Evolutionary conservation across 805 yeast species (phyloP).

Genomic region (Debaryomyces maramus): DNA sequence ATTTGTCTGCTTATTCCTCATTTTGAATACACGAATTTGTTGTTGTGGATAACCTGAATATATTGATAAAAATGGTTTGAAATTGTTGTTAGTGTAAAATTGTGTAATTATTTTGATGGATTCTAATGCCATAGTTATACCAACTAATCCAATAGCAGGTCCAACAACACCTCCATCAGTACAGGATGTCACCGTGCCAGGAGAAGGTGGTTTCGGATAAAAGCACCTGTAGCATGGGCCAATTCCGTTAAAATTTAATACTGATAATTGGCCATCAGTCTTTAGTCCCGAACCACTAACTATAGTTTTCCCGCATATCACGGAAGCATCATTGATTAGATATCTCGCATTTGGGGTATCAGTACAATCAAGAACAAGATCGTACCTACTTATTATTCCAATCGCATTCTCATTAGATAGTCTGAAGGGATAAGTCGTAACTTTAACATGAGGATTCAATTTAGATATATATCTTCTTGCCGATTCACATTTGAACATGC

Average conservation of each 20-base stretch:
- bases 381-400: slow-evolving; percentile 61
- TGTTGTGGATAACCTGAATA: slow-evolving; percentile 70
- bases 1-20: slow-evolving; percentile 62
- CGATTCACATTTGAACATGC: slow-evolving; percentile 74
- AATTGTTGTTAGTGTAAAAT: slow-evolving; percentile 48
- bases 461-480: slow-evolving; percentile 55
- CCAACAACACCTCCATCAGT: slow-evolving; percentile 94
- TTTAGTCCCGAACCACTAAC: slow-evolving; percentile 91
- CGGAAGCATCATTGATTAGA: slow-evolving; percentile 82
- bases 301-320: slow-evolving; percentile 63
- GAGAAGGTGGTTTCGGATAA: slow-evolving; percentile 87
- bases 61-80: slow-evolving; percentile 66
- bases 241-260: slow-evolving; percentile 58
- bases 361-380: slow-evolving; percentile 86
- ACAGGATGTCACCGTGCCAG: slow-evolving; percentile 79
- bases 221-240: slow-evolving; percentile 97
- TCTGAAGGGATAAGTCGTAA: slow-evolving; percentile 52
- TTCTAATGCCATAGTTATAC: slow-evolving; percentile 86
- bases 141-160: slow-evolving; percentile 92
- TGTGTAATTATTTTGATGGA: slow-evolving; percentile 71
- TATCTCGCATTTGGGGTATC: slow-evolving; percentile 90
- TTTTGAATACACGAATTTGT: slow-evolving; percentile 68
- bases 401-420: slow-evolving; percentile 60
- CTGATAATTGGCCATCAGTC: slow-evolving; percentile 85
- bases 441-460: slow-evolving; percentile 68